Percentiles rank a stretch among this genome's conserved stretches.
Conservation (phyloP, 352 stramenopile species). For the Phytophthora pini region DNA sequence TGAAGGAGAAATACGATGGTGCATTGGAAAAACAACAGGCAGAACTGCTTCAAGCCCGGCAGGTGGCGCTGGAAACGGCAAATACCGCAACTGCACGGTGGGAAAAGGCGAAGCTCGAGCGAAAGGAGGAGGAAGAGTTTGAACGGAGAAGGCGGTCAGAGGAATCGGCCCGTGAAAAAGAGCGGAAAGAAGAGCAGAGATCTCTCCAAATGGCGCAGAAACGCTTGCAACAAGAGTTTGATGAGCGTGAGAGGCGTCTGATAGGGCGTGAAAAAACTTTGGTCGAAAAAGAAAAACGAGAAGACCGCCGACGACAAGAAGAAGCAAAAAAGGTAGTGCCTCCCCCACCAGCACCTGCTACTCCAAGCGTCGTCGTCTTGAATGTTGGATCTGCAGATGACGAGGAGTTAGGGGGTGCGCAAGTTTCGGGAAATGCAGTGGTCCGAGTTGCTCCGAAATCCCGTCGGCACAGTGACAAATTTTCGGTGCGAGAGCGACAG, state of each 20-base stretch:
- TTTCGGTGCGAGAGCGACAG: slow-evolving; percentile 22
- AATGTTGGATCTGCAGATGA: slow-evolving; percentile 58
- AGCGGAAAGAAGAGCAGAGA: slow-evolving; percentile 50
- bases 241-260: slow-evolving; percentile 61
- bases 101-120: slow-evolving; percentile 47
- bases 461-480: slow-evolving; percentile 30
- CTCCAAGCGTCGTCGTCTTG: slow-evolving; percentile 66
- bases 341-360: slow-evolving; percentile 3
- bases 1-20: slow-evolving; percentile 77
- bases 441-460: slow-evolving; percentile 22
- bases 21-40: slow-evolving; percentile 63
- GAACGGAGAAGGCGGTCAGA: slow-evolving; percentile 40
- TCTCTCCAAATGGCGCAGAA: slow-evolving; percentile 39
- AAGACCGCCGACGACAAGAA: slow-evolving; percentile 33
- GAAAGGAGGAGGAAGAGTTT: slow-evolving; percentile 53
- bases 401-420: slow-evolving; percentile 23
- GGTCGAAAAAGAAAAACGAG: slow-evolving; percentile 49
- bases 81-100: slow-evolving; percentile 55
- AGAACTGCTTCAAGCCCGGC: slow-evolving; percentile 57
- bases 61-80: slow-evolving; percentile 57
- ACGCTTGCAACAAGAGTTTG: slow-evolving; percentile 56
- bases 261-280: slow-evolving; percentile 55
- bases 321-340: slow-evolving; percentile 19
- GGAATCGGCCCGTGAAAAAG: slow-evolving; percentile 39
- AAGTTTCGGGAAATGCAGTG: slow-evolving; percentile 14